phyloP scores from a whole-genome alignment of 1,284 basidiomycete species.

The Marasmius tenuissimus region DNA sequence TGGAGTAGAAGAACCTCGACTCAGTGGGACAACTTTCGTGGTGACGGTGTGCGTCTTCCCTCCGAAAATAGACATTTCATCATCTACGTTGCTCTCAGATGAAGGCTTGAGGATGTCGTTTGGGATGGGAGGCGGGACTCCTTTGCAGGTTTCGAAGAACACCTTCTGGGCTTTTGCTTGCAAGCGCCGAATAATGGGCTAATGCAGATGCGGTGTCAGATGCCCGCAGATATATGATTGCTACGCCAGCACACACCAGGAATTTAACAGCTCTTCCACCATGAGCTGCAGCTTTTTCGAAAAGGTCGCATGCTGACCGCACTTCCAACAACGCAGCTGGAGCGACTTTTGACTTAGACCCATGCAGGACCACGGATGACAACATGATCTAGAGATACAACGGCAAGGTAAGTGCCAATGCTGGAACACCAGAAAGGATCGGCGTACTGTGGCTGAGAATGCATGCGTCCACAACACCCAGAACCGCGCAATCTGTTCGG shows the following conservation, averaged over 20 bases:
- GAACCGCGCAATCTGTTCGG: constrained; percentile 59
- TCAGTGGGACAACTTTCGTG: constrained; percentile 35
- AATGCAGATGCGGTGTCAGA: constrained; percentile 5
- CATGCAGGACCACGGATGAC: constrained; percentile 67
- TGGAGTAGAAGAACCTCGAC: constrained; percentile 11
- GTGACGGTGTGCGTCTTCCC: constrained; percentile 64
- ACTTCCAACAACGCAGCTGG: constrained; percentile 65
- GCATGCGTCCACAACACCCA: constrained; percentile 72
- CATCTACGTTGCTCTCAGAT: constrained; percentile 41
- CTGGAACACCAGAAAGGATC: constrained; percentile 5
- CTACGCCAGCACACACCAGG: constrained; percentile 42
- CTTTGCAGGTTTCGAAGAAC: constrained; percentile 46
- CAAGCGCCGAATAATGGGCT: constrained; percentile 64
- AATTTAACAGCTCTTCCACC: constrained; percentile 69
- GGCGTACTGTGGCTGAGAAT: constrained; percentile 58
- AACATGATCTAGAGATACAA: constrained; percentile 56
- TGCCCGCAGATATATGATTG: neutral
- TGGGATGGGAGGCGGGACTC: constrained; percentile 40
- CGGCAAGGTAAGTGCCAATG: constrained; percentile 1
- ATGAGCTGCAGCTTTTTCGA: constrained; percentile 54
- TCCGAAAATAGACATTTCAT: constrained; percentile 72
- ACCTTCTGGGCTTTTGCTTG: constrained; percentile 59
- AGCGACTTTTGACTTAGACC: constrained; percentile 62
- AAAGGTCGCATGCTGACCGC: constrained; percentile 56
- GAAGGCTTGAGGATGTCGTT: constrained; percentile 60